Evolutionary conservation across 2,329 filamentous ascomycete species (phyloP), one percentile per base, ranked within the genome.

Genomic region (Arachnopeziza araneosa): DNA sequence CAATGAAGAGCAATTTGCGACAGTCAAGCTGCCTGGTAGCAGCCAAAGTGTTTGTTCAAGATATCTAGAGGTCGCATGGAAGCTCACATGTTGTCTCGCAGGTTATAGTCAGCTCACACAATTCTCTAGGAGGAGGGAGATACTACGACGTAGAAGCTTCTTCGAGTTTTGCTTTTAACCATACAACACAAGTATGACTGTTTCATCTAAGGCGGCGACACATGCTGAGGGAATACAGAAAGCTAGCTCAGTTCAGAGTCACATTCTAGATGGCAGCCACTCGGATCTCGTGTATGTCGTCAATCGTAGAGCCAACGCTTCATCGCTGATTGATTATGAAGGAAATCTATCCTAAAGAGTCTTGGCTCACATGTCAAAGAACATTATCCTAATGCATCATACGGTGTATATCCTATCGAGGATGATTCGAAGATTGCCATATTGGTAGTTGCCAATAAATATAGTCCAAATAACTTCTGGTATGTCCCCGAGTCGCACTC

Each of bases 391-490:
- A 88, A 85, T 69, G 89, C 88, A 57, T 86, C 89, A 14, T 88
- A 89, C 67, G 91, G 93, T 66, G 90, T 91, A 54, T 97, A 90
- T 74, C 91, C 93, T 12, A 86, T 85, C 67, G 84, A 91, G 68
- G 80, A 88, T 65, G 90, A 93, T 73, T 83, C 84, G 26, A 85
- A 87, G 68, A 76, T 98, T 62, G 91, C 92, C 54, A 80, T 97
- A 65, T 76, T 96, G 58, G 85, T 96, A 55, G 93, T 96, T 54
- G 90, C 93, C 59, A 97, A 95, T 80, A 97, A 97, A 76, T 98
- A 98, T 80, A 96, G 90, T 70, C 95, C 96, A 8, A 91, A 93
- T 74, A 99, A 99, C 81, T 99, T 92, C 82, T 98, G 95, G 92
- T 92, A 78, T 50, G 48, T 9, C 23, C 48, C 54, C 32, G 5